Evolutionary conservation across 2,329 filamentous ascomycete genomes (phyloP), one percentile per base, ranked within the genome.

Genomic region (Aaosphaeria arxii): DNA sequence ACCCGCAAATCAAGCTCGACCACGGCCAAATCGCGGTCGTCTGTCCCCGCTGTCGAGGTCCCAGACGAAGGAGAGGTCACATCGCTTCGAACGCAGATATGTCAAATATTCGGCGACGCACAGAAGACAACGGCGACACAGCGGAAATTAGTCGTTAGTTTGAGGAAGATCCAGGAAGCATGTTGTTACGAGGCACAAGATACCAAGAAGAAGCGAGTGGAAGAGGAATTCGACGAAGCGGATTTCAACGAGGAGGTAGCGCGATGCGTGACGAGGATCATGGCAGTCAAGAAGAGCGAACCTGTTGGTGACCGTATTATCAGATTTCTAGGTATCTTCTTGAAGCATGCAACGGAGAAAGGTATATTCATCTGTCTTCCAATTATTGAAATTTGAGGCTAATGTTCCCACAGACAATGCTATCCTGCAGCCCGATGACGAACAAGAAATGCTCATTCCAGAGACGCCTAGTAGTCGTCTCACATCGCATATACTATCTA

Each of bases 211-310:
- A 62, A 64, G 52, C 74, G 63, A 3, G 71, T 76, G 7, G 74
- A 79, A 7, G 81, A 85, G 56, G 86, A 90, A 7, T 88, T 91
- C 53, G 85, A 89, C 40, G 91, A 95, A 68, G 81, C 86, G 43
- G 86, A 94, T 49, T 97, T 99, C 75, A 95, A 94, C 62, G 75
- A 78, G 30, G 92, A 99, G 69, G 84, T 97, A 48, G 81, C 85
- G 48, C 82, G 94, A 64, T 96, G 91, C 64, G 80, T 95, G 28
- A 71, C 95, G 57, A 82, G 91, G 47, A 81, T 92, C 44, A 82
- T 99, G 76, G 83, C 87, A 1, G 85, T 97, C 49, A 95, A 92
- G 77, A 97, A 96, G 77, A 87, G 88, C 35, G 94, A 99, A 73
- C 79, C 82, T 11, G 91, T 89, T 2, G 94, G 91, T 28, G 92